These are phyloP conservation scores for Stromatinia cepivora DNA, from an alignment of 2,329 filamentous ascomycete genomes.

Conservation along the genomic window DNA sequence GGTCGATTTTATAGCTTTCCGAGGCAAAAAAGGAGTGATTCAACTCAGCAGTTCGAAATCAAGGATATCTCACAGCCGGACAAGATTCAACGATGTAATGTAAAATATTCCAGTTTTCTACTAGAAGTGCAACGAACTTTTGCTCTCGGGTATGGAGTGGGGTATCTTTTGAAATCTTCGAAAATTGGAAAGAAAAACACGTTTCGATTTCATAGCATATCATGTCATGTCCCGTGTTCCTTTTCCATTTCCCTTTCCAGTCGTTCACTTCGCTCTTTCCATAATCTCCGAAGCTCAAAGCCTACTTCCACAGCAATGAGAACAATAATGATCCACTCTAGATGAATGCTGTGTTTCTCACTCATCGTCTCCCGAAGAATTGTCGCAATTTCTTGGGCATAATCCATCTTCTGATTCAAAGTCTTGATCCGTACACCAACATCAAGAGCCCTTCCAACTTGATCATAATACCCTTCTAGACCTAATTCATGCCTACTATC, in stretches of 20 bases:
- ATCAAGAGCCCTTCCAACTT: constrained; percentile 85
- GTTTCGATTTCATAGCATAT: too few relatives aligned
- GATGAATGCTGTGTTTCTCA: constrained; percentile 81
- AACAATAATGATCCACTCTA: constrained; percentile 95
- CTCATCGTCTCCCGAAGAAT: constrained; percentile 85
- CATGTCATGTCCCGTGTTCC: not conserved
- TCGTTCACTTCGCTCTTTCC: constrained; percentile 35
- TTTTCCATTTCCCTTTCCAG: constrained; percentile 7
- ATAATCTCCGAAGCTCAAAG: constrained; percentile 71
- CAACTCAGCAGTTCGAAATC: not conserved
- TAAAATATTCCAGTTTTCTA: not conserved
- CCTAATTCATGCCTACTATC: constrained; percentile 85
- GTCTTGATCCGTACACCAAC: constrained; percentile 88
- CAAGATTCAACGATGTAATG: not conserved
- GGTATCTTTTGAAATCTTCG: constrained; percentile 7
- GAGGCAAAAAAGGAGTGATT: not conserved
- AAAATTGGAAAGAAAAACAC: not conserved
- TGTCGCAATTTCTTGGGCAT: constrained; percentile 90
- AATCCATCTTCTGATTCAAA: constrained; percentile 96
- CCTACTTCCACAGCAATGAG: constrained; percentile 90
- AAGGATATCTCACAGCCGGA: not conserved
- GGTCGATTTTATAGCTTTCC: not conserved
- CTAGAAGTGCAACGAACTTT: not conserved
- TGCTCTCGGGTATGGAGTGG: not conserved
- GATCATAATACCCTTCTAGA: constrained; percentile 91